Evolutionary conservation across 768 basidiomycete species (phyloP).

Genomic region (Lactifluus piperatus): DNA sequence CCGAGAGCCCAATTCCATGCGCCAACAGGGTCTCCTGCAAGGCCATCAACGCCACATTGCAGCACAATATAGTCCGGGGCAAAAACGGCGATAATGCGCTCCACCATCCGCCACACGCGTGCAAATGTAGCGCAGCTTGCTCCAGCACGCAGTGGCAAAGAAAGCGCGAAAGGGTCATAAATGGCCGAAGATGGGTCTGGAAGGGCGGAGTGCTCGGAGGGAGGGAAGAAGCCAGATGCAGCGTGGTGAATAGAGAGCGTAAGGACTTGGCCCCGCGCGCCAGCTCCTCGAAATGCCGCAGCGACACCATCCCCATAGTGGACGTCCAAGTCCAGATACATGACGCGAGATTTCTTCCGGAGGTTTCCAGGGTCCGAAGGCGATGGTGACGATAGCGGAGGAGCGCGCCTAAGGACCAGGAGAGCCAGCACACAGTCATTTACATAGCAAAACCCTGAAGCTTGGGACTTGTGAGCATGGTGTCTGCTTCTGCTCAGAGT

Average conservation of each 20-base stretch:
- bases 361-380: neutral
- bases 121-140: slow-evolving; percentile 55
- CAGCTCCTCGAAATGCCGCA: slow-evolving; percentile 49
- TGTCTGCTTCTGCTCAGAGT: slow-evolving; percentile 40
- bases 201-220: slow-evolving; percentile 42
- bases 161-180: slow-evolving; percentile 63
- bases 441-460: slow-evolving; percentile 92
- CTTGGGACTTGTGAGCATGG: slow-evolving; percentile 69
- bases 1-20: slow-evolving; percentile 66
- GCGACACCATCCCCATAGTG: slow-evolving; percentile 90
- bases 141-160: slow-evolving; percentile 68
- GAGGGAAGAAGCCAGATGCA: slow-evolving; percentile 78
- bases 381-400: slow-evolving; percentile 5
- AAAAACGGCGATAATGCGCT: slow-evolving; percentile 51
- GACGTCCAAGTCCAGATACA: slow-evolving; percentile 90
- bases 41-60: slow-evolving; percentile 82
- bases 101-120: slow-evolving; percentile 55
- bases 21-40: slow-evolving; percentile 76
- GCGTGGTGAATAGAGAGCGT: slow-evolving; percentile 83
- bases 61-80: slow-evolving; percentile 71
- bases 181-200: slow-evolving; percentile 30
- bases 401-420: slow-evolving; percentile 49
- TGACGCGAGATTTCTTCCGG: slow-evolving; percentile 45
- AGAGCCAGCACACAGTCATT: slow-evolving; percentile 83
- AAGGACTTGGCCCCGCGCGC: slow-evolving; percentile 27